Percentiles rank a stretch among this genome's conserved stretches.
phyloP scores from a whole-genome alignment of 805 yeast species.

The Kluyveromyces aestuarii region DNA sequence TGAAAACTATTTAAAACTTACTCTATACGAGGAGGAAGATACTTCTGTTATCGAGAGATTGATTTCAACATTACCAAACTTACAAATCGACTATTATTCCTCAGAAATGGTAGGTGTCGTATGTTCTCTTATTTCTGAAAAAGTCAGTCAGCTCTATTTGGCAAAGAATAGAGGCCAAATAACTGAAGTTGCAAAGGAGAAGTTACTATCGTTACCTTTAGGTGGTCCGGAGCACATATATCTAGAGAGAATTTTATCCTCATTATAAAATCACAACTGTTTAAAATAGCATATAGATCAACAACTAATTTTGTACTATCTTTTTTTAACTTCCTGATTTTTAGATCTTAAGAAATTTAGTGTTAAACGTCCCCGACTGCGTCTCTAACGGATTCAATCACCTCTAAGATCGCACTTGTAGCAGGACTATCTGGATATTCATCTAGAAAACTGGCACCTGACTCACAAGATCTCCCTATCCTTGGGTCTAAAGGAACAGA shows the following conservation, averaged over 20 bases:
- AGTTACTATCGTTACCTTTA: constrained; percentile 15
- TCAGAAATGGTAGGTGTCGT: constrained; percentile 36
- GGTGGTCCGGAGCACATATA: constrained; percentile 25
- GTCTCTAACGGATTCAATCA: constrained; percentile 64
- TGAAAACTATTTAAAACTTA: constrained; percentile 35
- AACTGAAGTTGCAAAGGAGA: constrained; percentile 2
- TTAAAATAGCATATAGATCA: not conserved
- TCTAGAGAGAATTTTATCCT: constrained; percentile 23
- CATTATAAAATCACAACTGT: not conserved
- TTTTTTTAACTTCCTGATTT: not conserved
- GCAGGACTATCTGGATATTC: constrained; percentile 89
- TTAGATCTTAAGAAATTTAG: not conserved
- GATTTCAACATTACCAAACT: constrained; percentile 37
- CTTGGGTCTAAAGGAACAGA: constrained; percentile 94
- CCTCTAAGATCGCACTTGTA: constrained; percentile 71
- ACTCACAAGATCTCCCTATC: constrained; percentile 81
- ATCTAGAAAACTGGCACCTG: constrained; percentile 78
- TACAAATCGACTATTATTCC: constrained; percentile 27
- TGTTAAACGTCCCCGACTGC: constrained; percentile 31
- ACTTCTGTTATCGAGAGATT: constrained; percentile 31
- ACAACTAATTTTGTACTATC: constrained; percentile 1
- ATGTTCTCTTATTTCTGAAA: constrained; percentile 42
- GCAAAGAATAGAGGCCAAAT: constrained; percentile 12
- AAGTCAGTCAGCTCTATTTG: constrained; percentile 24
- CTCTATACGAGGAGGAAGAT: constrained; percentile 17